Evolutionary conservation across 2,329 filamentous ascomycete species (phyloP), one percentile per base, ranked within the genome.

Genomic region (Hyphodiscus sp.): DNA sequence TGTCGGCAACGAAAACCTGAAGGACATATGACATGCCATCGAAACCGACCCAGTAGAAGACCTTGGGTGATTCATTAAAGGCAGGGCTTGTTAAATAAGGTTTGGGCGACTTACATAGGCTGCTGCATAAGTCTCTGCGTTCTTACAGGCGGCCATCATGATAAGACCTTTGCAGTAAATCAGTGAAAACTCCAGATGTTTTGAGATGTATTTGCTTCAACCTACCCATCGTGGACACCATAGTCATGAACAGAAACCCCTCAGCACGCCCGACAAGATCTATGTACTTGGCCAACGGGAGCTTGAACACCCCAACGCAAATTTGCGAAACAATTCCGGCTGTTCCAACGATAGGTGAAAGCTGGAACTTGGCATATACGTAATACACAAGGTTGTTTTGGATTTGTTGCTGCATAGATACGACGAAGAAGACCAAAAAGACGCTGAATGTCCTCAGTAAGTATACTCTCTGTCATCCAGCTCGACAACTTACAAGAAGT

Each of bases 21-120:
- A 54, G n/a, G 2, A 43, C 41, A 33, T 49, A 54, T 75, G 73
- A 20, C 85, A 67, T 20, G 16, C 50, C 51, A 41, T 45, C 51
- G 55, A 76, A 73, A 74, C 85, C 85, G 47, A 85, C 77, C 54
- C 76, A 76, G 64, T 85, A 87, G 58, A 89, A 83, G 2, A 87
- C 82, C 59, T 58, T 38, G 33, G 13, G 33, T 15, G 16, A 38
- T 4, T 5, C 5, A 38, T 38, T 38, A 26, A 26, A 26, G 23
- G 8, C 23, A 26, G 23, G 8, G 23, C 23, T 26, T 26, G 8
- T 26, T 26, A 26, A 26, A 4, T 26, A 8, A 26, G 23, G 5
- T 38, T 15, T 4, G 33, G 33, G 5, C 16, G 13, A 15, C 33
- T 38, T 38, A 38, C 33, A 38, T 38, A 47, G 1, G 50, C 49